A percentile compares a stretch with the other conserved stretches of the same genome.
Evolutionary conservation across 352 stramenopile genomes (phyloP).

Genomic region (Aphanomyces cochlioides): DNA sequence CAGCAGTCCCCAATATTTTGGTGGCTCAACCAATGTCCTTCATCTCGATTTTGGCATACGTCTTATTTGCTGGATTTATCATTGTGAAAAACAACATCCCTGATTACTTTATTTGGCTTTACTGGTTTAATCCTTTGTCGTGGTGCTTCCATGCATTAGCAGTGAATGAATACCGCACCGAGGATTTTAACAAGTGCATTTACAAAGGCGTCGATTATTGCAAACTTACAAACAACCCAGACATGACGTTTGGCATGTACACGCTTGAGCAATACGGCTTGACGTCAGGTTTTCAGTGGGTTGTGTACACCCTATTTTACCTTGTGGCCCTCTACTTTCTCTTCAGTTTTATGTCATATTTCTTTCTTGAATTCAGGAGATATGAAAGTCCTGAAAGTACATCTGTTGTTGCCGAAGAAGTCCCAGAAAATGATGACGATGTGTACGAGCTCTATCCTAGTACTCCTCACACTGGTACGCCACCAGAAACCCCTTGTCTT

Average conservation of each 20-base stretch:
- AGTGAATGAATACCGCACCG: constrained; percentile 45
- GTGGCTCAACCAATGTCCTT: constrained; percentile 31
- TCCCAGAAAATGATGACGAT: constrained; percentile 3
- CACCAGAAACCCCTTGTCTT: not conserved
- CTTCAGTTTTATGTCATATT: constrained; percentile 50
- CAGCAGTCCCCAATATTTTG: constrained; percentile 21
- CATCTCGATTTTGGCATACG: constrained; percentile 31
- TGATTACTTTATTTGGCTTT: constrained; percentile 35
- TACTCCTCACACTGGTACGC: constrained; percentile 31
- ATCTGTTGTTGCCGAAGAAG: constrained; percentile 34
- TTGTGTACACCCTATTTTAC: constrained; percentile 44
- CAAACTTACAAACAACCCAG: constrained; percentile 32
- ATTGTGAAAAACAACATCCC: constrained; percentile 32
- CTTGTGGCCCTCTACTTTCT: constrained; percentile 46
- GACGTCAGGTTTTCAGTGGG: constrained; percentile 43
- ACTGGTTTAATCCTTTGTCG: constrained; percentile 38
- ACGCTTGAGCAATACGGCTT: constrained; percentile 49
- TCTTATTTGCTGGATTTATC: constrained; percentile 35
- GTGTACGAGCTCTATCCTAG: constrained; percentile 33
- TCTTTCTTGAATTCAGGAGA: constrained; percentile 57
- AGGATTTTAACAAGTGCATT: constrained; percentile 38
- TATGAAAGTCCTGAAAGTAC: constrained; percentile 58
- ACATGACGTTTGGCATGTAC: constrained; percentile 49
- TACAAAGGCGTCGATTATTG: constrained; percentile 49
- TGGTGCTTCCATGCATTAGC: constrained; percentile 31